Base-by-base conservation (phyloP, 1,284 basidiomycete genomes). In the Pseudozyma sp. region DNA sequence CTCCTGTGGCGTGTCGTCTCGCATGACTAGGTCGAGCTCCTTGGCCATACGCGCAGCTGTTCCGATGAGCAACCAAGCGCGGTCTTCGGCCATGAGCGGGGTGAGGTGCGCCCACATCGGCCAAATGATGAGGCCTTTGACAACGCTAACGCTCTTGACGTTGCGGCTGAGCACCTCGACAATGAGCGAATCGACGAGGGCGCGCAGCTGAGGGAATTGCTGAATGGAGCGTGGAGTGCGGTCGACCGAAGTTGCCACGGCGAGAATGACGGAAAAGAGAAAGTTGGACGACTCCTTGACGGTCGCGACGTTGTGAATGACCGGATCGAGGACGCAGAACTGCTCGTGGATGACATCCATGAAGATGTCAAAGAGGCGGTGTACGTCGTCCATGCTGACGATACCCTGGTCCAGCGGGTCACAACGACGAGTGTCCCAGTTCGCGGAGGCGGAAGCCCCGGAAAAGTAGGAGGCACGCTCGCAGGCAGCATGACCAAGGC, bases 91-190 rank as follows among this genome's bases (percentile, higher is more conserved):
- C 65, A 73, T 68, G 52, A 73, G 60, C 9, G 70, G 70, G 6
- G 70, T 73, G 37, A 73, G 65, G 45, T 73, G 70, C 7, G 70
- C 70, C 70, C 70, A 73, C 70, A 73, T 73, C 5, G 70, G 70
- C 70, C 70, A 73, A 9, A 73, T 52, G 17, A 73, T 64, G 29
- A 73, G 65, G 14, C 70, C 70, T 45, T 73, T 73, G 61, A 73
- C 70, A 16, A 73, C 70, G 14, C 68, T 61, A 43, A 73, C 57
- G 39, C 70, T 73, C 57, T 73, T 73, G 57, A 73, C 65, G 61
- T 73, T 73, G 54, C 70, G 70, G 35, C 65, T 73, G 46, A 73
- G 70, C 17, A 73, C 54, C 33, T 73, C 70, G 40, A 73, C 70
- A 29, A 73, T 57, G 33, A 73, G 70, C 43, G 70, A 73, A 29